Percentiles rank a stretch among this genome's conserved stretches.
These are phyloP conservation scores for Terana coerulea DNA, from an alignment of 768 basidiomycete species.

Conservation along the genomic window DNA sequence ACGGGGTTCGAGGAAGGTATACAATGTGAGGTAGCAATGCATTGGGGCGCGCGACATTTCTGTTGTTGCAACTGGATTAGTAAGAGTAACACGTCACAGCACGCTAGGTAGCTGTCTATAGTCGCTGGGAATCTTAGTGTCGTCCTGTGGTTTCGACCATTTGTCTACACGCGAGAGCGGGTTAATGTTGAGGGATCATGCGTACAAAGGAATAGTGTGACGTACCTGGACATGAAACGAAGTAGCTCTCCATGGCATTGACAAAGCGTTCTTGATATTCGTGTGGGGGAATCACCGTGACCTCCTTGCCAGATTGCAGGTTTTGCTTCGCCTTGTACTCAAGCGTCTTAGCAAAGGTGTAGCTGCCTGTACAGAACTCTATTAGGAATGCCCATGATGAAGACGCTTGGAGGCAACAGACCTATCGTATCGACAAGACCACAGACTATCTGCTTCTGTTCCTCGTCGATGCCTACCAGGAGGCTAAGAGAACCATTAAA, in stretches of 20 bases:
- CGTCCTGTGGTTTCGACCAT: constrained; percentile 35
- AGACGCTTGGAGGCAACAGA: constrained; percentile 14
- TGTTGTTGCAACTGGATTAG: background rate
- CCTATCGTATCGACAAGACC: constrained; percentile 86
- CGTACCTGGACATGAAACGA: constrained; percentile 71
- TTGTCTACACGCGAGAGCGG: constrained; percentile 25
- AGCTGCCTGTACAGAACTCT: constrained; percentile 62
- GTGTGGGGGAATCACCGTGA: constrained; percentile 75
- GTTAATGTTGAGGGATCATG: background rate
- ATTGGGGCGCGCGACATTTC: background rate
- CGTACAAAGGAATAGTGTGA: no score
- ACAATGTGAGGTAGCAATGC: background rate
- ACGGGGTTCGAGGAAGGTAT: background rate
- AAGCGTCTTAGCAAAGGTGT: constrained; percentile 81
- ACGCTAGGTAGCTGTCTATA: constrained; percentile 29
- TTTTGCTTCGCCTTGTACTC: constrained; percentile 85
- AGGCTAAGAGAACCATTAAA: no score
- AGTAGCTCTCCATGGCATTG: constrained; percentile 68
- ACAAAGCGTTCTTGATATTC: constrained; percentile 81
- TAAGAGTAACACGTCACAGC: constrained; percentile 17
- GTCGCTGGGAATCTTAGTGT: constrained; percentile 26
- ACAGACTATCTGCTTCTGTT: constrained; percentile 63
- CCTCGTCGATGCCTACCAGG: constrained; percentile 68
- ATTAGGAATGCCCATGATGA: background rate
- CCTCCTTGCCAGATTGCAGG: constrained; percentile 64